phyloP scores from a whole-genome alignment of 306 rosid species.

The Quercus cerris region DNA sequence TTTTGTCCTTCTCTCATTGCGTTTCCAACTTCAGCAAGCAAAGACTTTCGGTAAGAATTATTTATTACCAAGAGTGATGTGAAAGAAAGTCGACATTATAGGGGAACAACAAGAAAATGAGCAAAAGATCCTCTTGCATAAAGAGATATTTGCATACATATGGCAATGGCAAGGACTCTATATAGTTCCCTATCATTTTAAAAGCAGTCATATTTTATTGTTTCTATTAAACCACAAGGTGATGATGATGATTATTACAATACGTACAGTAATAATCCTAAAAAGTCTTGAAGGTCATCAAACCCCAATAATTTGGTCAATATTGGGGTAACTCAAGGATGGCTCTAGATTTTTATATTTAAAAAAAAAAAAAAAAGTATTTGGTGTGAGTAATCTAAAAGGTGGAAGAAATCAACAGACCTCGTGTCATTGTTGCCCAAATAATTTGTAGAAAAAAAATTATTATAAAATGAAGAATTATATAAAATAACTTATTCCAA shows the following conservation, averaged over 20 bases:
- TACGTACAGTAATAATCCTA: background rate
- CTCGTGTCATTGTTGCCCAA: too few species aligned
- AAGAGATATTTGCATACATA: background rate
- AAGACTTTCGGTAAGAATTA: background rate
- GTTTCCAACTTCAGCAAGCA: background rate
- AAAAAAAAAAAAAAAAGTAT: too few species aligned
- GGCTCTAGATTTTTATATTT: too few species aligned
- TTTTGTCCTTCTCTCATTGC: background rate
- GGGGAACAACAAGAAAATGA: background rate
- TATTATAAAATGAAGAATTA: too few species aligned
- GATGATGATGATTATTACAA: background rate
- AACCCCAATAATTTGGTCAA: background rate
- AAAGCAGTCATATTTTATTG: background rate
- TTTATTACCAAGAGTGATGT: background rate
- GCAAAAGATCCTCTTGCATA: background rate
- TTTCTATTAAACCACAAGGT: background rate
- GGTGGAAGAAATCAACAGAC: too few species aligned
- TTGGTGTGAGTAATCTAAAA: too few species aligned
- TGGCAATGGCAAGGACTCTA: background rate
- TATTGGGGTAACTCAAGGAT: too few species aligned
- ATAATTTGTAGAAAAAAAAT: too few species aligned
- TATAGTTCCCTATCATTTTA: background rate
- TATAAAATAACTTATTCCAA: too few species aligned
- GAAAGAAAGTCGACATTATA: background rate
- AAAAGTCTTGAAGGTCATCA: background rate